Conservation (phyloP, 108 stramenopile genomes). For the Skeletonema marinoi region DNA sequence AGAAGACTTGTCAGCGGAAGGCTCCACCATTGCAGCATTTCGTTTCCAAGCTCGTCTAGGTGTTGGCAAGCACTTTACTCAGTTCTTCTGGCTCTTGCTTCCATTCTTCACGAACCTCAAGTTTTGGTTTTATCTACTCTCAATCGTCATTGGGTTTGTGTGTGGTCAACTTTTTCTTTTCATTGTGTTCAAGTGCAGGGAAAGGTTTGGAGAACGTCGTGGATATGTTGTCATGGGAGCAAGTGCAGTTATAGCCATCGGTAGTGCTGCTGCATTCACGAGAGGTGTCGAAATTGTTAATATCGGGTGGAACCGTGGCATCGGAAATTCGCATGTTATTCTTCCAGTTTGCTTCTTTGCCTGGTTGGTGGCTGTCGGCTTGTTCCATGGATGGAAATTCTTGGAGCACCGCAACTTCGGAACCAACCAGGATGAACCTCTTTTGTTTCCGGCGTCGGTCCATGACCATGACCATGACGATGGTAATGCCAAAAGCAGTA, state of each 20-base stretch:
- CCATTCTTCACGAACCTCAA: conserved; percentile 33
- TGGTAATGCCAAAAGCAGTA: no score
- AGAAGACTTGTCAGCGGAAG: not conserved
- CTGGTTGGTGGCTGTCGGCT: conserved; percentile 9
- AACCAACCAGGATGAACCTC: not conserved
- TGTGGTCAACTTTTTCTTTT: conserved; percentile 21
- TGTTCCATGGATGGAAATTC: conserved; percentile 12
- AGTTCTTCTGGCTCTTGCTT: conserved; percentile 16
- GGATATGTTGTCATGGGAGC: conserved; percentile 16
- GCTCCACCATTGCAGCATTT: conserved; percentile 10
- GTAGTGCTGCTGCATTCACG: conserved; percentile 1
- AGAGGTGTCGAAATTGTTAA: conserved; percentile 6
- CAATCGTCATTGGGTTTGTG: conserved; percentile 8
- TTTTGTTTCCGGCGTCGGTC: not conserved
- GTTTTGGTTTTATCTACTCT: conserved; percentile 12
- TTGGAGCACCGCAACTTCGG: not conserved
- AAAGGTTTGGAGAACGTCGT: not conserved
- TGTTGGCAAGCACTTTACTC: conserved; percentile 28
- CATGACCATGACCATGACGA: not conserved
- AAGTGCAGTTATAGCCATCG: not conserved
- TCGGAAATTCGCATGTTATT: conserved; percentile 4
- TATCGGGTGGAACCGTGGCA: not conserved
- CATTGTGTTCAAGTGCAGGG: conserved; percentile 21
- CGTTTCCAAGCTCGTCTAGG: conserved; percentile 32
- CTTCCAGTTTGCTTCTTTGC: conserved; percentile 10